Base-by-base conservation (phyloP, 179 eudicot genomes). In the Corrigiola litoralis region DNA sequence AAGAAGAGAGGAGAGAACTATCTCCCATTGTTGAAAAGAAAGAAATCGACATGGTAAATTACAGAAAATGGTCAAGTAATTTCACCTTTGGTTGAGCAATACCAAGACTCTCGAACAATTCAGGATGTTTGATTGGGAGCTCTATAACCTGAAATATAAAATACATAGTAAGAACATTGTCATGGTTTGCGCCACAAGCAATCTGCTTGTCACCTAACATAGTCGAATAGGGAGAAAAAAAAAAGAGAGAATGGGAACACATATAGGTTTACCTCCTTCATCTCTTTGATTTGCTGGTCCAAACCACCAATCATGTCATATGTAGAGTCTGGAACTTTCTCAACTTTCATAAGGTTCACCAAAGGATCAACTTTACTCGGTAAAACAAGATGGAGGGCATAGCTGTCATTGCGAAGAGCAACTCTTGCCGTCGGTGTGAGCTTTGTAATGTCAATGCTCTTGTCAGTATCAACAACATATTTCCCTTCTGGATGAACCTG, bases 91-190 rank as follows among this genome's bases (percentile, higher is more conserved):
- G 97, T 63, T 89, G 97, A 66, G 96, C 92, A 58, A 88, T 91
- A 42, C 97, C 97, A 66, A 89, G 94, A 81, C 89, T 83, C 82
- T 91, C 97, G 69, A 89, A 91, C 55, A 91, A 77, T 58, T 91
- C 97, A 0, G 97, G 97, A 65, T 91, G 97, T 42, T 89, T 89
- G 21, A 91, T 86, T 41, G 97, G 96, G 31, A 91, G 87, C 77
- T 91, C 96, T 50, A 91, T 90, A 69, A 90, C 97, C 97, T 90
- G 79, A n/a, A n/a, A n/a, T n/a, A n/a, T n/a, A n/a, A n/a, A n/a
- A n/a, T n/a, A 36, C 23, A 12, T 40, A 74, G 55, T 59, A 40
- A 32, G 16, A 28, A 44, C 32, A n/a, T n/a, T n/a, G n/a, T n/a
- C n/a, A n/a, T n/a, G n/a, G n/a, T n/a, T n/a, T n/a, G n/a, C n/a